Percentiles rank a stretch among this genome's conserved stretches.
These are phyloP conservation scores for Jackrogersella multiformis DNA, from an alignment of 495 filamentous ascomycete genomes.

Conservation along the genomic window DNA sequence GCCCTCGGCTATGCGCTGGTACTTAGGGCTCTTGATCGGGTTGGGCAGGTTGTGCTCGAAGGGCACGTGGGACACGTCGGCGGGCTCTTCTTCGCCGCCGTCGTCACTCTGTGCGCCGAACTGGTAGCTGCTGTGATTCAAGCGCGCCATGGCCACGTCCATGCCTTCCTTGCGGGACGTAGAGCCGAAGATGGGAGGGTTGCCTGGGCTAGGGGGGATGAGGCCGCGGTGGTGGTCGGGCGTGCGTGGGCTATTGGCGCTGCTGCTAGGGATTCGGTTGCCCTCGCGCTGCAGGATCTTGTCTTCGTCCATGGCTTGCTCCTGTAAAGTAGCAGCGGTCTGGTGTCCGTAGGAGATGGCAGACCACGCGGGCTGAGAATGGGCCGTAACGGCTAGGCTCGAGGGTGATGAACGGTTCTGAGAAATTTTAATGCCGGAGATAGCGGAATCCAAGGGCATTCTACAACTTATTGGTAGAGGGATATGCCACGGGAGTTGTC, in stretches of 20 bases:
- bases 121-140: neutral
- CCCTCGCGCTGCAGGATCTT: neutral
- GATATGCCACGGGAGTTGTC: neutral
- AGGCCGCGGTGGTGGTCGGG: neutral
- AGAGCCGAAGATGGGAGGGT: slow-evolving; percentile 4
- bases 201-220: neutral
- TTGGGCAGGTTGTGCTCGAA: slow-evolving; percentile 2
- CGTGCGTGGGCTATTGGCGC: no score
- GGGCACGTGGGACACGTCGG: neutral
- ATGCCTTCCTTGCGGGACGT: slow-evolving; percentile 1
- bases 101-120: neutral
- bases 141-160: neutral
- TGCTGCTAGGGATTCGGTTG: neutral
- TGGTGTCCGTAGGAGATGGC: neutral
- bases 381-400: neutral
- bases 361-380: neutral
- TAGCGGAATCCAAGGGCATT: neutral
- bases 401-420: neutral
- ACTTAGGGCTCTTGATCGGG: neutral
- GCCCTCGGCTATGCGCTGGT: neutral
- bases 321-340: neutral
- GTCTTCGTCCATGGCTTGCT: slow-evolving; percentile 8
- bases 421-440: neutral
- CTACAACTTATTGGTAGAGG: neutral
- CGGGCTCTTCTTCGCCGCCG: neutral